These are phyloP conservation scores for Ceratocystis lukuohia DNA, from an alignment of 2,329 filamentous ascomycete genomes.

Conservation along the genomic window DNA sequence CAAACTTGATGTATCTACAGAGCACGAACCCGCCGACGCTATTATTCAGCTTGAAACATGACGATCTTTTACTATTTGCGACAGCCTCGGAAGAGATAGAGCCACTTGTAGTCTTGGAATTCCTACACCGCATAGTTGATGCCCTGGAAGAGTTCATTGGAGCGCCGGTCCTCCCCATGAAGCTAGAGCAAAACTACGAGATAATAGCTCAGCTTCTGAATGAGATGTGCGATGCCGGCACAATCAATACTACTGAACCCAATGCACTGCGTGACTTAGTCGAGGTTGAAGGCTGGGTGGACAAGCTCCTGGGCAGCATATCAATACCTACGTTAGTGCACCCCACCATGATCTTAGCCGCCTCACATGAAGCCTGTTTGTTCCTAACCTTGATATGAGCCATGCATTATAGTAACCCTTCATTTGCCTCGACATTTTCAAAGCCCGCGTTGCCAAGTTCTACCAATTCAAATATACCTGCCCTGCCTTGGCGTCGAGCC, in stretches of 20 bases:
- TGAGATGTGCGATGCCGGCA: slow-evolving; percentile 92
- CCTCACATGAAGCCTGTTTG: slow-evolving; percentile 18
- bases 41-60: slow-evolving; percentile 77
- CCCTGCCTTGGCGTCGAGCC: slow-evolving; percentile 74
- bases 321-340: slow-evolving; percentile 56
- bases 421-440: slow-evolving; percentile 29
- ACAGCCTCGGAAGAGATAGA: slow-evolving; percentile 79
- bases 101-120: slow-evolving; percentile 80
- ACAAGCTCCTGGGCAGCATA: slow-evolving; percentile 76
- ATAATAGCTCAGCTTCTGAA: slow-evolving; percentile 82
- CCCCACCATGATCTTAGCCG: background rate
- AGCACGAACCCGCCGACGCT: slow-evolving; percentile 74
- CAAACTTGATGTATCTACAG: slow-evolving; percentile 73
- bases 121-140: slow-evolving; percentile 85
- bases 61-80: slow-evolving; percentile 72
- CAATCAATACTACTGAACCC: slow-evolving; percentile 79
- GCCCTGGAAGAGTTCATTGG: slow-evolving; percentile 89
- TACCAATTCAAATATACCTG: slow-evolving; percentile 35
- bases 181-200: slow-evolving; percentile 84
- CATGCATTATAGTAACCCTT: slow-evolving; percentile 29
- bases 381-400: background rate
- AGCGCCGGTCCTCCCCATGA: slow-evolving; percentile 68
- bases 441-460: slow-evolving; percentile 31
- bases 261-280: slow-evolving; percentile 86
- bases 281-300: slow-evolving; percentile 80